Evolutionary conservation across 768 basidiomycete species (phyloP).

Genomic region (Pisolithus microcarpus): DNA sequence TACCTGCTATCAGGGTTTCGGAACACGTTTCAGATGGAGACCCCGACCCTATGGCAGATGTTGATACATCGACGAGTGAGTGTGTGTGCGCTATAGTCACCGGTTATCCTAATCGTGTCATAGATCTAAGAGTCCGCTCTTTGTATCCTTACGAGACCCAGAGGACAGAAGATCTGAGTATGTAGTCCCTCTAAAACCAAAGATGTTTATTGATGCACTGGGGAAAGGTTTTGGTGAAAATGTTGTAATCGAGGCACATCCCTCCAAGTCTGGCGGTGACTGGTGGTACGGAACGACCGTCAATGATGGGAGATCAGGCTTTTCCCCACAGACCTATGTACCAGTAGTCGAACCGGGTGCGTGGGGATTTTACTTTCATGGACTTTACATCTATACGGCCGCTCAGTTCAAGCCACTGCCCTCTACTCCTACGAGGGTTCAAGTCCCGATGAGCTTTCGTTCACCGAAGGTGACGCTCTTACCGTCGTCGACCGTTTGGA

Average conservation of each 20-base stretch:
- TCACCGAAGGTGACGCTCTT: constrained; percentile 73
- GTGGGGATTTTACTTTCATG: constrained; percentile 4
- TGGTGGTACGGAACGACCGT: constrained; percentile 88
- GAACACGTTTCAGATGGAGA: constrained; percentile 34
- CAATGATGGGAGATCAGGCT: constrained; percentile 62
- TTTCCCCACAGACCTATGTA: constrained; percentile 89
- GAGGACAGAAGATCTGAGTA: constrained; percentile 82
- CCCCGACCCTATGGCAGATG: constrained; percentile 58
- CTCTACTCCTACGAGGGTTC: constrained; percentile 68
- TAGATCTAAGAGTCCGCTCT: constrained; percentile 72
- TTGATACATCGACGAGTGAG: constrained; percentile 60
- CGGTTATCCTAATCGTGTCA: neutral
- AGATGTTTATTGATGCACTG: constrained; percentile 3
- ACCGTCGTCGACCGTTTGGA: constrained; percentile 79
- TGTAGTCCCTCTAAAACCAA: constrained; percentile 23
- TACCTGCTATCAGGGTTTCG: constrained; percentile 56
- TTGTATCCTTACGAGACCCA: constrained; percentile 83
- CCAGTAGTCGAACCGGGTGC: constrained; percentile 60
- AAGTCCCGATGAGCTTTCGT: constrained; percentile 77
- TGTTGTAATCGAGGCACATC: constrained; percentile 68
- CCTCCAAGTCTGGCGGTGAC: constrained; percentile 76
- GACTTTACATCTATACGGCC: neutral
- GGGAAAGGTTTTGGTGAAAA: constrained; percentile 72
- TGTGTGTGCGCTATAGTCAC: constrained; percentile 9
- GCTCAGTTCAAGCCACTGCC: constrained; percentile 64